Conservation (phyloP, 2,329 filamentous ascomycete genomes). For the Fusarium anthophilum region DNA sequence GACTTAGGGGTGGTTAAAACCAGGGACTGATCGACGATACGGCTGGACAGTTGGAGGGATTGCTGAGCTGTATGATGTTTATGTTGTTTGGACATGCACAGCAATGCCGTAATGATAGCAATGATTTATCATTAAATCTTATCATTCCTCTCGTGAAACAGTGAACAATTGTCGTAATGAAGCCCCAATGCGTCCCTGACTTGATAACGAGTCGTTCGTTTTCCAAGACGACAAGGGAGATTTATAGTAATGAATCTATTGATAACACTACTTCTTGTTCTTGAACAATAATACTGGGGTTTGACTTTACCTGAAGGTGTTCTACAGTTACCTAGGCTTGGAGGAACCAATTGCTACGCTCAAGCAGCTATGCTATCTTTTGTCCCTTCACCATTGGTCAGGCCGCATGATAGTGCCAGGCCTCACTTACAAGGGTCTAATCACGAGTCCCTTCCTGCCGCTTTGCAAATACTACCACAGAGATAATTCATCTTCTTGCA, state of each 20-base stretch:
- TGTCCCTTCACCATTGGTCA: conserved; percentile 8
- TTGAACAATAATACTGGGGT: neutral
- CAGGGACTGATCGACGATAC: conserved; percentile 11
- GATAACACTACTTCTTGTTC: too few species aligned
- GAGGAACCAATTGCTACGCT: neutral
- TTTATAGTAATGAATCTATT: neutral
- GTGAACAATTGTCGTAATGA: neutral
- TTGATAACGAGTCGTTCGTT: neutral
- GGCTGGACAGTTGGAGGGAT: conserved; percentile 17
- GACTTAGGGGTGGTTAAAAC: conserved; percentile 19
- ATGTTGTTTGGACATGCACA: conserved; percentile 40
- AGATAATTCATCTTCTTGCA: neutral
- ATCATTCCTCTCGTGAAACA: neutral
- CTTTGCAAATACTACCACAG: neutral
- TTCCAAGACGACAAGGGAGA: neutral
- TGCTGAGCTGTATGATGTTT: conserved; percentile 31
- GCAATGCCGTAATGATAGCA: conserved; percentile 46
- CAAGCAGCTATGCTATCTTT: neutral
- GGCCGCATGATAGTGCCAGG: conserved; percentile 28
- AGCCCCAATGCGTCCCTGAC: neutral
- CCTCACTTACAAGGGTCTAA: conserved; percentile 32
- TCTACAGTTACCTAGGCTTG: neutral
- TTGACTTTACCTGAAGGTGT: neutral
- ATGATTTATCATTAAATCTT: conserved; percentile 33
- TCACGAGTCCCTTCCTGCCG: conserved; percentile 24